Evolutionary conservation across 768 basidiomycete genomes (phyloP), one percentile per base, ranked within the genome.

Genomic region (Boletus rex-veris): DNA sequence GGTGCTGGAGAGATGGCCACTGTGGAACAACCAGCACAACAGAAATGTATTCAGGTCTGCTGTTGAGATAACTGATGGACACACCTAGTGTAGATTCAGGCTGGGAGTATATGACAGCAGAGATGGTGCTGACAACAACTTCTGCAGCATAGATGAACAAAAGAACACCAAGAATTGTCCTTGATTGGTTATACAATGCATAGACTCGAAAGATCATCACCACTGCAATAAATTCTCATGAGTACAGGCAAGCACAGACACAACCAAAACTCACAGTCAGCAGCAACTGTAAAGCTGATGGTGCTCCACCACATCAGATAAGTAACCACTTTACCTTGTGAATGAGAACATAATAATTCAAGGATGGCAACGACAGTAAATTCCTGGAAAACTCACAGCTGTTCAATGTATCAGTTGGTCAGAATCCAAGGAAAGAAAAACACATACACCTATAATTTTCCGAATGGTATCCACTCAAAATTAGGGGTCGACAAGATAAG

Each of bases 201-300:
- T 57, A 58, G 14, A 49, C 35, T 24, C 55, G 50, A 24, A 45
- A 42, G 3, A 58, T 21, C 58, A 58, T 58, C 12, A 58, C 15
- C 19, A 57, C 58, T 58, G 19, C 5, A 37, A 46, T 30, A 12
- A 45, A 14, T 30, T n/a, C 16, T 38, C 3, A 5, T 26, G 12
- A 45, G 4, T 15, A 18, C 11, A 5, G 24, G 8, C 5, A 12
- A 7, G 15, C 11, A 10, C 3, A 3, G 9, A 16, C n/a, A 2
- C 0, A 28, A 19, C 6, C 21, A 40, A 4, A 8, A 2, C 58
- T 52, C 21, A 58, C 58, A 21, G 7, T 58, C 55, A 26, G 38
- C 10, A n/a, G 47, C 4, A 42, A 2, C 14, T 4, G 6, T 40
- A 11, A 58, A 58, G 9, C 46, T 3, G 3, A 26, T 18, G 21